Evolutionary conservation across 148 eudicot species (phyloP).

Genomic region (Euryodendron excelsum): DNA sequence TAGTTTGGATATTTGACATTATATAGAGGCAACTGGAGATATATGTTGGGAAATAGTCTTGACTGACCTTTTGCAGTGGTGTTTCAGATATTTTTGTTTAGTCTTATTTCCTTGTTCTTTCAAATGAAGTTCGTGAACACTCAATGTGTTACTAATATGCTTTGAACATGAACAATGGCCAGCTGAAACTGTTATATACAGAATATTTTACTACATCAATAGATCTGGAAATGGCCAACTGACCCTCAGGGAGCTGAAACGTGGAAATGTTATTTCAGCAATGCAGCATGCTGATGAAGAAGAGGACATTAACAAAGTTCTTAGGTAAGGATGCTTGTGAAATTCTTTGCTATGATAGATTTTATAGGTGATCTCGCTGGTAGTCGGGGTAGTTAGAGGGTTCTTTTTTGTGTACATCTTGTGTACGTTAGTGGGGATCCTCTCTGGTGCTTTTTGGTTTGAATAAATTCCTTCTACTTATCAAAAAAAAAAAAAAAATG

Average conservation of each 20-base stretch:
- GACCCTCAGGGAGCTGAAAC: conserved; percentile 25
- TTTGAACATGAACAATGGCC: conserved; percentile 1
- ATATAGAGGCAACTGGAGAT: too few species aligned
- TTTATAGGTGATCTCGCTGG: too few species aligned
- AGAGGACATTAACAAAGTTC: conserved; percentile 27
- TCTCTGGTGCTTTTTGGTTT: too few species aligned
- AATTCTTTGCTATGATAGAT: background rate
- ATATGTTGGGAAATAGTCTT: too few species aligned
- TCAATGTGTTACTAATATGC: background rate
- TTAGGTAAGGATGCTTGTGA: conserved; percentile 7
- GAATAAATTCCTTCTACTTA: too few species aligned
- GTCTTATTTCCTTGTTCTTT: too few species aligned
- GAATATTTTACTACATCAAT: conserved; percentile 27
- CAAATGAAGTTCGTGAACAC: background rate
- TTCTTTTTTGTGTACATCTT: too few species aligned
- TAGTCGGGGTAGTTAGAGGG: too few species aligned
- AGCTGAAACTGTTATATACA: conserved; percentile 31
- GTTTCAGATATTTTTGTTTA: too few species aligned
- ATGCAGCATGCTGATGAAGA: conserved; percentile 30
- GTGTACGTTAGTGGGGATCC: too few species aligned
- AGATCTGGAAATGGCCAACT: conserved; percentile 21
- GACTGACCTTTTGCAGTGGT: background rate
- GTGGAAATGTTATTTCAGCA: conserved; percentile 20
- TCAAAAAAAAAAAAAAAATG: too few species aligned
- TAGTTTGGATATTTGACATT: too few species aligned